These are phyloP conservation scores for Anthoceros angustus DNA, from an alignment of 225 moss, liverwort and hornwort species.

Conservation along the genomic window DNA sequence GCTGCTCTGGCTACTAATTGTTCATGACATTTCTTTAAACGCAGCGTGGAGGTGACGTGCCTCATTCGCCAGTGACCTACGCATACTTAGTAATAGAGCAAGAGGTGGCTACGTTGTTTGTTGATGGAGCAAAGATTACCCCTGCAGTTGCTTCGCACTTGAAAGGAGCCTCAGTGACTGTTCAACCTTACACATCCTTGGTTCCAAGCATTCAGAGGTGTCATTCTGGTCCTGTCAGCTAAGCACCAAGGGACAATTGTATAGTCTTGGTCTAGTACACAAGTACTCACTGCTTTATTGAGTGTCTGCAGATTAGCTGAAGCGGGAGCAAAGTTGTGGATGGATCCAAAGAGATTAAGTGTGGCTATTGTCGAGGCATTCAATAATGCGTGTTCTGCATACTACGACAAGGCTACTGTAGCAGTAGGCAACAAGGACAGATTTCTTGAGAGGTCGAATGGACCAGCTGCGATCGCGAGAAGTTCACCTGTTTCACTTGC, in stretches of 20 bases:
- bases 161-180: conserved; percentile 42
- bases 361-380: conserved; percentile 86
- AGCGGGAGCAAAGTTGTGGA: conserved; percentile 68
- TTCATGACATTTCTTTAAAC: conserved; percentile 6
- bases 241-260: background rate
- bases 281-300: background rate
- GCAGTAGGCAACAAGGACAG: conserved; percentile 14
- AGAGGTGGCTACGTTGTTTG: conserved; percentile 61
- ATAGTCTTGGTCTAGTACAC: too few relatives aligned
- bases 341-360: conserved; percentile 76
- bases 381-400: conserved; percentile 59
- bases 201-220: conserved; percentile 66
- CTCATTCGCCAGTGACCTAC: conserved; percentile 86
- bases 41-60: conserved; percentile 90
- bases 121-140: conserved; percentile 58
- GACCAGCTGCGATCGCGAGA: conserved; percentile 69
- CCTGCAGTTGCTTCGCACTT: conserved; percentile 55
- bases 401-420: conserved; percentile 32
- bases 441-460: conserved; percentile 28
- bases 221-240: background rate
- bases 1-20: background rate
- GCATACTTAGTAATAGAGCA: conserved; percentile 75
- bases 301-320: conserved; percentile 40
- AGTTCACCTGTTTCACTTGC: conserved; percentile 58
- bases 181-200: conserved; percentile 54